Evolutionary conservation across 2,329 filamentous ascomycete genomes (phyloP).

Genomic region (Colletotrichum graminicola): DNA sequence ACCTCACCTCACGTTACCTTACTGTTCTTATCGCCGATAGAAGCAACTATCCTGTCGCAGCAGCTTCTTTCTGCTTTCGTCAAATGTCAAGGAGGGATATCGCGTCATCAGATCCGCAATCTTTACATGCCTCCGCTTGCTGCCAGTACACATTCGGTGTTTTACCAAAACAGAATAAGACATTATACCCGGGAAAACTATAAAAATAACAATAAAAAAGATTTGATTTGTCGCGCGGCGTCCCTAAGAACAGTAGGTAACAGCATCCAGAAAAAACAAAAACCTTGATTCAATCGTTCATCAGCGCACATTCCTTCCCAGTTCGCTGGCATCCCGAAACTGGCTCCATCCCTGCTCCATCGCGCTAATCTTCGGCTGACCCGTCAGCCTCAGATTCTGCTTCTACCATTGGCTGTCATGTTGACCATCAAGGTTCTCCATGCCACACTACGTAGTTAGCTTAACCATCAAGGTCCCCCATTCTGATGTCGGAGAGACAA

Average conservation of each 20-base stretch:
- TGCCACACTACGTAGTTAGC: constrained; percentile 13
- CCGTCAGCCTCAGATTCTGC: constrained; percentile 3
- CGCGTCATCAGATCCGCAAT: no score
- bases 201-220: no score
- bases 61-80: constrained; percentile 3
- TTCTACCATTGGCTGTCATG: constrained; percentile 13
- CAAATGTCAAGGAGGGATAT: not conserved
- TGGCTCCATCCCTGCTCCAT: constrained; percentile 27
- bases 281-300: not conserved
- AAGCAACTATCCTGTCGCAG: not conserved
- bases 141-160: not conserved
- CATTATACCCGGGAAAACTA: not conserved
- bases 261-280: not conserved
- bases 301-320: not conserved
- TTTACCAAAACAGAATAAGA: not conserved
- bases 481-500: not conserved
- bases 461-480: constrained; percentile 40
- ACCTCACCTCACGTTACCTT: constrained; percentile 18
- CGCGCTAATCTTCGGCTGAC: constrained; percentile 7
- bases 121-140: no score
- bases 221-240: no score
- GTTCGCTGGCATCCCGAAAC: constrained; percentile 21
- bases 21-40: constrained; percentile 18
- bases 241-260: not conserved
- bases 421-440: constrained; percentile 39